Percentiles rank a stretch among this genome's conserved stretches.
Conservation (phyloP, 345 rosid genomes). For the Eucalyptus pauciflora region DNA sequence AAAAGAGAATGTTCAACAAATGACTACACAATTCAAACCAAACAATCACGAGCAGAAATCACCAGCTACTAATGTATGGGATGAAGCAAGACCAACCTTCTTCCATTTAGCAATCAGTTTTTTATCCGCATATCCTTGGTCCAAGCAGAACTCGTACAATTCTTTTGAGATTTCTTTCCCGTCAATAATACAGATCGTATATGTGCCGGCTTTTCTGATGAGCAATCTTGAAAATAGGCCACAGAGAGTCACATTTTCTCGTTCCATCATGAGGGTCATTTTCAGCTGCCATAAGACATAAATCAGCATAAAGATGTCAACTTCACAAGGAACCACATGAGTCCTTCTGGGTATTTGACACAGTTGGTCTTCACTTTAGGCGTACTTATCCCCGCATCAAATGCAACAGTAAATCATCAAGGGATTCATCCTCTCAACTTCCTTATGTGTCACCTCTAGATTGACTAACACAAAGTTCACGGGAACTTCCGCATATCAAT, state of each 20-base stretch:
- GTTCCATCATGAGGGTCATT: slow-evolving; percentile 71
- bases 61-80: not conserved
- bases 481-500: not conserved
- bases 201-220: slow-evolving; percentile 69
- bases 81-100: slow-evolving; percentile 13
- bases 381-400: slow-evolving; percentile 21
- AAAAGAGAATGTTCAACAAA: not conserved
- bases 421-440: not conserved
- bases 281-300: slow-evolving; percentile 32
- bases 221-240: slow-evolving; percentile 71
- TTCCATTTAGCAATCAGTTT: slow-evolving; percentile 69
- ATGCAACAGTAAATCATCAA: not conserved
- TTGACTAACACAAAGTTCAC: not conserved
- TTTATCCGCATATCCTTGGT: slow-evolving; percentile 56
- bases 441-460: not conserved
- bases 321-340: not conserved
- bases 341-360: slow-evolving; percentile 58
- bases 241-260: slow-evolving; percentile 66
- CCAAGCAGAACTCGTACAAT: slow-evolving; percentile 65
- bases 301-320: not conserved
- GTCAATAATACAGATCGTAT: slow-evolving; percentile 44
- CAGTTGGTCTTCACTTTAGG: slow-evolving; percentile 70
- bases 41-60: not conserved
- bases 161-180: slow-evolving; percentile 62
- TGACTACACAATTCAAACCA: not conserved